Conservation (phyloP, 805 yeast species). For the Helenozyma rhizophorensis region DNA sequence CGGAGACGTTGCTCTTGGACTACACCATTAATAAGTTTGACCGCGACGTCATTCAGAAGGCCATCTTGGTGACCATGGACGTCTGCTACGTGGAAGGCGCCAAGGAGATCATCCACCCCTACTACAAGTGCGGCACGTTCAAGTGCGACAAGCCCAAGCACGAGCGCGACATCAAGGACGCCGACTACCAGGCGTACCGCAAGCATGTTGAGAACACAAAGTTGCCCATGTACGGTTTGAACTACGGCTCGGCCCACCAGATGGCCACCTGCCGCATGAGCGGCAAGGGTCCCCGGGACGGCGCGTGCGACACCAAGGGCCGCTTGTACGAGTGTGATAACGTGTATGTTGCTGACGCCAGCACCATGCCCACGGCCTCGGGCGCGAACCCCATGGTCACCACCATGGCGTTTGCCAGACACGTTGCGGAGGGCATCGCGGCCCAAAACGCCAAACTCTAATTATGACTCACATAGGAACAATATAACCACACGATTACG, state of each 20-base stretch:
- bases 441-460: conserved; percentile 28
- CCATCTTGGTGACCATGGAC: conserved; percentile 38
- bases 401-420: conserved; percentile 44
- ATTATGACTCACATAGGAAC: background rate
- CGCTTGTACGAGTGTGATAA: conserved; percentile 45
- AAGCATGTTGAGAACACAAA: conserved; percentile 22
- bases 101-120: conserved; percentile 35
- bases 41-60: conserved; percentile 33
- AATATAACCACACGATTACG: background rate
- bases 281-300: conserved; percentile 41
- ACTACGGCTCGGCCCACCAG: conserved; percentile 50
- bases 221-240: conserved; percentile 24
- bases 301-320: conserved; percentile 43
- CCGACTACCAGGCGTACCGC: conserved; percentile 40
- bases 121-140: conserved; percentile 33
- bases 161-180: conserved; percentile 37
- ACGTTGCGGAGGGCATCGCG: conserved; percentile 35
- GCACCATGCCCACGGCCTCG: conserved; percentile 48
- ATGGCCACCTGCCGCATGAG: conserved; percentile 50
- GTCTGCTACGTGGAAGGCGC: conserved; percentile 48
- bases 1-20: conserved; percentile 31
- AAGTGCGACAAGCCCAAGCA: conserved; percentile 29
- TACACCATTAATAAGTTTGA: conserved; percentile 41
- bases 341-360: conserved; percentile 47
- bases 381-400: conserved; percentile 54